Evolutionary conservation across 2,329 filamentous ascomycete genomes (phyloP).

Genomic region (Cladosporium sp.): DNA sequence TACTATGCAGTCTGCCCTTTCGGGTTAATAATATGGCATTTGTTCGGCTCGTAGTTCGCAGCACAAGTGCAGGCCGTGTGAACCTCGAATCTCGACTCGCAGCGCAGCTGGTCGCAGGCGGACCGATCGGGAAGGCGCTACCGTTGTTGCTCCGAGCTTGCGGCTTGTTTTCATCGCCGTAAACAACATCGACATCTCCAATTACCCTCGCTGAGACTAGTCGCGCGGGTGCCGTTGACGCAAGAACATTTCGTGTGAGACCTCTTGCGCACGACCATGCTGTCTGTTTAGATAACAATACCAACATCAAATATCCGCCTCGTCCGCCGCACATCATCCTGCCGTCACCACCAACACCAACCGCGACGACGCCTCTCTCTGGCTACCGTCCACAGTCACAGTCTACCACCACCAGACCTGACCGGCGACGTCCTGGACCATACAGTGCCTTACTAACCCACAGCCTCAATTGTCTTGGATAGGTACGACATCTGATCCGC

Average conservation of each 20-base stretch:
- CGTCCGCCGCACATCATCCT: constrained; percentile 4
- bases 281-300: constrained; percentile 19
- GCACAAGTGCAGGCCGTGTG: neutral
- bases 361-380: constrained; percentile 7
- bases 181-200: constrained; percentile 13
- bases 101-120: neutral
- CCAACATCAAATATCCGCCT: constrained; percentile 11
- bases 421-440: constrained; percentile 14
- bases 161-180: constrained; percentile 8
- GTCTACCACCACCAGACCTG: neutral
- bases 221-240: constrained; percentile 15
- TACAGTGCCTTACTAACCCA: constrained; percentile 10
- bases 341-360: constrained; percentile 3
- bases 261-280: constrained; percentile 19
- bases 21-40: neutral
- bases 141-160: constrained; percentile 3
- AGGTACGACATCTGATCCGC: constrained; percentile 14
- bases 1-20: neutral
- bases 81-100: neutral
- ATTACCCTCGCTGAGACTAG: constrained; percentile 16
- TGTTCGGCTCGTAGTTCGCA: neutral
- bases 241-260: constrained; percentile 16
- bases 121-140: neutral
- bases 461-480: constrained; percentile 10
- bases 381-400: neutral